Conservation (phyloP, 2,329 filamentous ascomycete genomes). For the Cryphonectria radicalis region DNA sequence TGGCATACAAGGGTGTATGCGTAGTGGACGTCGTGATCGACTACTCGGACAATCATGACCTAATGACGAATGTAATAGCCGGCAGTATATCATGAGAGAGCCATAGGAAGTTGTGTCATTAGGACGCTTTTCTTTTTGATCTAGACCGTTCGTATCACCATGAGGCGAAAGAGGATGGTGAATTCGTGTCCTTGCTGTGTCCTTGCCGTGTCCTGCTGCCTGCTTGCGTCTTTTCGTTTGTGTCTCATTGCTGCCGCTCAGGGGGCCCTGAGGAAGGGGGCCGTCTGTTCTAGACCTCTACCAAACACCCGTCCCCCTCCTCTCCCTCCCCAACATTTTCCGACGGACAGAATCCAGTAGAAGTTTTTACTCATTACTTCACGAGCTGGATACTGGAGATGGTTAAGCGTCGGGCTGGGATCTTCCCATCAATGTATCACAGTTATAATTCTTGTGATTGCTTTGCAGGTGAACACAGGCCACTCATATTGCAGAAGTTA, state of each 20-base stretch:
- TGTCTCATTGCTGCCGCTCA: background rate
- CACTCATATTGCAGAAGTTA: too few species aligned
- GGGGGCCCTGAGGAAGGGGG: background rate
- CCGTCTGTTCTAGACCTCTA: background rate
- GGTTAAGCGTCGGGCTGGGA: background rate
- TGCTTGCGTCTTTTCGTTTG: background rate
- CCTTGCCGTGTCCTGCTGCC: background rate
- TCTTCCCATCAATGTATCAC: background rate
- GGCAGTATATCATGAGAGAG: constrained; percentile 31
- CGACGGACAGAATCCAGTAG: background rate
- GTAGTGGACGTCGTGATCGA: constrained; percentile 53
- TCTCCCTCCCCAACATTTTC: too few species aligned
- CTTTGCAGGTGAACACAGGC: background rate
- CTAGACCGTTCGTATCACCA: background rate
- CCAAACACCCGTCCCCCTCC: too few species aligned
- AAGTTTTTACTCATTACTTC: background rate
- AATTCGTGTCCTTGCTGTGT: background rate
- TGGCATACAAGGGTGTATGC: constrained; percentile 46
- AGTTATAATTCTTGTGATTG: background rate
- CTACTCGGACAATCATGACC: constrained; percentile 46
- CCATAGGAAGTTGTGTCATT: background rate
- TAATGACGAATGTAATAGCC: constrained; percentile 45
- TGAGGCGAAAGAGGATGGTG: background rate
- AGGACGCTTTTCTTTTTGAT: background rate
- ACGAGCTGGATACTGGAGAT: background rate